phyloP scores from a whole-genome alignment of 768 basidiomycete species.

The Leucocoprinus leucothites region DNA sequence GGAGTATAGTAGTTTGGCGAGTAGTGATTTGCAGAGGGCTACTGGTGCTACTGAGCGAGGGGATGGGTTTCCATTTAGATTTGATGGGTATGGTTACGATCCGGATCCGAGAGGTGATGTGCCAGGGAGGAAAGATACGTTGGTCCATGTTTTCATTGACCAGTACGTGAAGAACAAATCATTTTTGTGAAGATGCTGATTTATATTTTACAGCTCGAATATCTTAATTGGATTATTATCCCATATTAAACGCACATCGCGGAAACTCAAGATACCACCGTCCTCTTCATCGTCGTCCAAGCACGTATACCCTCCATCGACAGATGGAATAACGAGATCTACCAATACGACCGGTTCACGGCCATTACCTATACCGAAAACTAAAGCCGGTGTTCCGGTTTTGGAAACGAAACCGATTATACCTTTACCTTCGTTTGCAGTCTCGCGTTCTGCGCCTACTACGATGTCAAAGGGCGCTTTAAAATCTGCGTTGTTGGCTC shows the following conservation, averaged over 20 bases:
- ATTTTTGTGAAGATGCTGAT: conserved; percentile 25
- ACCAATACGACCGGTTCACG: conserved; percentile 13
- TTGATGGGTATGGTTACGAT: conserved; percentile 9
- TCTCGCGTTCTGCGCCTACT: conserved; percentile 23
- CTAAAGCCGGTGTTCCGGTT: conserved; percentile 9
- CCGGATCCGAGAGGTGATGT: conserved; percentile 30
- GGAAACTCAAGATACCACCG: not conserved
- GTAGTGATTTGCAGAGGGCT: conserved; percentile 10
- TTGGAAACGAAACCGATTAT: conserved; percentile 20
- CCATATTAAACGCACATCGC: conserved; percentile 45
- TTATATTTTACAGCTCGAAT: conserved; percentile 64
- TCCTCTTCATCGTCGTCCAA: not conserved
- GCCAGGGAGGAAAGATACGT: conserved; percentile 28
- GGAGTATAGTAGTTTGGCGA: conserved; percentile 6
- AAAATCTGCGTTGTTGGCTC: too few species aligned
- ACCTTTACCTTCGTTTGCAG: conserved; percentile 38
- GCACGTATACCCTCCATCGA: conserved; percentile 4
- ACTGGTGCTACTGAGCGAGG: conserved; percentile 10
- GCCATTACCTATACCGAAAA: conserved; percentile 19
- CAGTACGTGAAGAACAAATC: conserved; percentile 40
- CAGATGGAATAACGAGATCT: conserved; percentile 12
- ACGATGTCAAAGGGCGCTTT: too few species aligned
- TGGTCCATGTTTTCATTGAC: conserved; percentile 53
- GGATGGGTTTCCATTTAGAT: too few species aligned
- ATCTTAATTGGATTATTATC: conserved; percentile 82